These are phyloP conservation scores for Mucuna pruriens DNA, from an alignment of 306 rosid species.

Conservation along the genomic window DNA sequence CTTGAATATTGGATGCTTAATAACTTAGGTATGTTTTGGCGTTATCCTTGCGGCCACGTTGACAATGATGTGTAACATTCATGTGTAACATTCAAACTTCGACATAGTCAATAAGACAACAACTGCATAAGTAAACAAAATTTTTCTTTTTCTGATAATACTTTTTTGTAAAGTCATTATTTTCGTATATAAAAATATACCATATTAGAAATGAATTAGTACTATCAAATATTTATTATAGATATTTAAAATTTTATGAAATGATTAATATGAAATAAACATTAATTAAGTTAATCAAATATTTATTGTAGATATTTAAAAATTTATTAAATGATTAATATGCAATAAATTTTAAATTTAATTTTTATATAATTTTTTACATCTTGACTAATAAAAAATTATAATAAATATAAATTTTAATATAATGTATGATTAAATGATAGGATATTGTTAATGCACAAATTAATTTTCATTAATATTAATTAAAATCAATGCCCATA, in stretches of 20 bases:
- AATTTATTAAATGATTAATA: background rate
- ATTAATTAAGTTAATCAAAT: too few relatives aligned
- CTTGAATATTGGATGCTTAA: background rate
- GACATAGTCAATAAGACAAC: background rate
- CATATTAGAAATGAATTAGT: background rate
- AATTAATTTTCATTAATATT: too few relatives aligned
- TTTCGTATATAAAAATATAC: background rate
- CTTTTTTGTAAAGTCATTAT: background rate
- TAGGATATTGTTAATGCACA: too few relatives aligned
- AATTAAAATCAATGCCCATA: too few relatives aligned
- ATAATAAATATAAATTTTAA: too few relatives aligned
- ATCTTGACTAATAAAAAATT: too few relatives aligned
- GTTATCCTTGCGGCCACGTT: background rate
- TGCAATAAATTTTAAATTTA: too few relatives aligned
- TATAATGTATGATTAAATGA: too few relatives aligned
- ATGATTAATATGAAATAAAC: too few relatives aligned
- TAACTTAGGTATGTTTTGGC: background rate
- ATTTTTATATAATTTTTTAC: too few relatives aligned
- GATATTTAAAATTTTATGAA: background rate
- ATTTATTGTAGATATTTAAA: background rate
- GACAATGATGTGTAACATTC: background rate
- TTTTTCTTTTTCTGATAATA: background rate
- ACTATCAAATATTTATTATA: background rate
- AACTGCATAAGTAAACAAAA: background rate
- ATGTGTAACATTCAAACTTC: too few relatives aligned